Base-by-base conservation (phyloP, 176 grass and related monocot genomes). In the Carex cristatella region DNA sequence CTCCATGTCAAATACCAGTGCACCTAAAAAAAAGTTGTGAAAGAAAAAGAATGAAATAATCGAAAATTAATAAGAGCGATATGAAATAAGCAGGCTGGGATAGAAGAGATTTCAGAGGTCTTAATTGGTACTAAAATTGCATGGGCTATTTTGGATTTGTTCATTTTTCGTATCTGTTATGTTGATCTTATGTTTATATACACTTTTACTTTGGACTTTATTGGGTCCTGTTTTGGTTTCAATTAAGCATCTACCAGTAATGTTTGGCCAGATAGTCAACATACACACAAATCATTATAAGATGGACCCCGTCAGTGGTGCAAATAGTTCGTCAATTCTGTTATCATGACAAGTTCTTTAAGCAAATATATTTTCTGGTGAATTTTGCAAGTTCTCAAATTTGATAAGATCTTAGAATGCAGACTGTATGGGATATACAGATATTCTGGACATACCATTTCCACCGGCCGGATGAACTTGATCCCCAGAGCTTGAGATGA, bases 1-100 rank as follows among this genome's bases (percentile, higher is more conserved):
- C 40, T 94, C 94, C 88, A 94, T 89, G 68, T 97, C 94, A 87
- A 97, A 97, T 68, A 87, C 87, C 87, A 97, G 82, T 83, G 92
- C 94, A 69, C 94, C 94, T 97, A 88, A 31, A 89, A 79, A 23
- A 55, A 89, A 57, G 59, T 80, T 48, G 73, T 57, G 51, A 86
- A 84, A 51, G 85, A 40, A 59, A 79, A 27, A 23, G 54, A 86
- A 81, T 38, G 53, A 67, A 85, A 71, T 79, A 23, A 30, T 32
- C 59, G 1, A 81, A 51, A 64, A 84, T 86, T 80, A 5, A 71
- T 19, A 87, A 68, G 7, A 55, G 32, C 9, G 5, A 89, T 57
- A 16, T 32, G 51, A 77, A 37, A 81, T 44, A 16, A 71, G 12
- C 42, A 35, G 33, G 1, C 33, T 35, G 33, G 33, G 33, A 46